Evolutionary conservation across 2,329 filamentous ascomycete genomes (phyloP).

Genomic region (Arthrinium phaeospermum): DNA sequence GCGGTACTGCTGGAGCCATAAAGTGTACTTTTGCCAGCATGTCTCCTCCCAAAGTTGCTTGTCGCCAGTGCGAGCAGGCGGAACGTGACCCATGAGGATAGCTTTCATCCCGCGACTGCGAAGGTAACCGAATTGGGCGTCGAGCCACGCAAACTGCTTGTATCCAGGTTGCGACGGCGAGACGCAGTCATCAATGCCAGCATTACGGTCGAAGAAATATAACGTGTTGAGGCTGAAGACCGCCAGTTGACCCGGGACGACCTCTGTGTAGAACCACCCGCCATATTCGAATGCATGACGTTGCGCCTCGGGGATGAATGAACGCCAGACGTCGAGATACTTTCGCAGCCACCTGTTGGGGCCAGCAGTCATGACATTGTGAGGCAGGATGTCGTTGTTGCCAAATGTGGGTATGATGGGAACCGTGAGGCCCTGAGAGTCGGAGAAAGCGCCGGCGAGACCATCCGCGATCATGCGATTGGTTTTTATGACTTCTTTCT

Average conservation of each 20-base stretch:
- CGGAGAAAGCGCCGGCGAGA: constrained; percentile 75
- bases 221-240: constrained; percentile 96
- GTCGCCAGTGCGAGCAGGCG: constrained; percentile 82
- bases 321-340: constrained; percentile 80
- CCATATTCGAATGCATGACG: constrained; percentile 89
- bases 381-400: constrained; percentile 96
- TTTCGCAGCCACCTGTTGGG: constrained; percentile 85
- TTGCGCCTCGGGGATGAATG: constrained; percentile 91
- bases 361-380: constrained; percentile 87
- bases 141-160: constrained; percentile 95
- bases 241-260: constrained; percentile 82
- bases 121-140: constrained; percentile 83
- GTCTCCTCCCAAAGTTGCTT: constrained; percentile 95
- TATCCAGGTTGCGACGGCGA: constrained; percentile 83
- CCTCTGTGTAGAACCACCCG: constrained; percentile 94
- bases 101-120: constrained; percentile 89
- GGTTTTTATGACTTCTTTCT: constrained; percentile 75
- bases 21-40: constrained; percentile 96
- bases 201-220: constrained; percentile 94
- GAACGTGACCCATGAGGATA: constrained; percentile 92
- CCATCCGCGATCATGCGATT: constrained; percentile 79
- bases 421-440: constrained; percentile 66
- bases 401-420: constrained; percentile 91
- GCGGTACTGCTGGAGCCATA: constrained; percentile 89
- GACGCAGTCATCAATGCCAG: constrained; percentile 89